A percentile compares a stretch with the other conserved stretches of the same genome.
These are phyloP conservation scores for Candida boleticola DNA, from an alignment of 805 yeast genomes.

Conservation along the genomic window DNA sequence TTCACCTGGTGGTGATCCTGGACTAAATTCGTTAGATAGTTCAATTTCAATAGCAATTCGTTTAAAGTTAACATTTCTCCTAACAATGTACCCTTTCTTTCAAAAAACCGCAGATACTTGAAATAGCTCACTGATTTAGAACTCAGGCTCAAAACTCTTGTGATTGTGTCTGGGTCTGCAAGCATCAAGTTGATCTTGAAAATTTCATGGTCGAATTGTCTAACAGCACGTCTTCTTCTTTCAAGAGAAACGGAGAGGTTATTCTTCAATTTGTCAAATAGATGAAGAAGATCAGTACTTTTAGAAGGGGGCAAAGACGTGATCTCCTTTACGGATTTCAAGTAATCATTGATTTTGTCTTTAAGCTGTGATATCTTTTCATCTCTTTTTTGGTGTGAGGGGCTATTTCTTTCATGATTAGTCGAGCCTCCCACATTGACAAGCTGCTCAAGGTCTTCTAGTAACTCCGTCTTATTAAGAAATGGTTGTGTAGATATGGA, in stretches of 20 bases:
- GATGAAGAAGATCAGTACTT: conserved; percentile 2
- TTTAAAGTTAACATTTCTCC: conserved; percentile 13
- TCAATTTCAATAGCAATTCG: conserved; percentile 11
- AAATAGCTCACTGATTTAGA: background rate
- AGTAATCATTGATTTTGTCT: conserved; percentile 11
- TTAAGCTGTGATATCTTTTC: conserved; percentile 2
- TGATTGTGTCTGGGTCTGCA: background rate
- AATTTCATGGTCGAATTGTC: conserved; percentile 10
- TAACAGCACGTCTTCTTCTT: conserved; percentile 10
- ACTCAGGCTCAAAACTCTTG: background rate
- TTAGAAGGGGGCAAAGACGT: conserved; percentile 1
- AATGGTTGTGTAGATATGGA: background rate
- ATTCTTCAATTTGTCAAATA: conserved; percentile 11
- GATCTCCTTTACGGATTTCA: conserved; percentile 6
- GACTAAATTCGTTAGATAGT: background rate
- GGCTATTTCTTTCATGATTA: background rate
- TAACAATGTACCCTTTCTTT: conserved; percentile 12
- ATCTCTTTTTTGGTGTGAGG: background rate
- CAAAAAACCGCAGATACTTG: conserved; percentile 7
- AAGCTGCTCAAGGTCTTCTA: background rate
- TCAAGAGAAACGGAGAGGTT: conserved; percentile 7
- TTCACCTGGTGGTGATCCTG: background rate
- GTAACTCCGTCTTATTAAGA: conserved; percentile 5
- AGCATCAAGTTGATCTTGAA: conserved; percentile 5
- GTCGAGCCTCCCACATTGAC: background rate